Conservation (phyloP, 202 grass and related monocot species). For the Saccharum hybrid region DNA sequence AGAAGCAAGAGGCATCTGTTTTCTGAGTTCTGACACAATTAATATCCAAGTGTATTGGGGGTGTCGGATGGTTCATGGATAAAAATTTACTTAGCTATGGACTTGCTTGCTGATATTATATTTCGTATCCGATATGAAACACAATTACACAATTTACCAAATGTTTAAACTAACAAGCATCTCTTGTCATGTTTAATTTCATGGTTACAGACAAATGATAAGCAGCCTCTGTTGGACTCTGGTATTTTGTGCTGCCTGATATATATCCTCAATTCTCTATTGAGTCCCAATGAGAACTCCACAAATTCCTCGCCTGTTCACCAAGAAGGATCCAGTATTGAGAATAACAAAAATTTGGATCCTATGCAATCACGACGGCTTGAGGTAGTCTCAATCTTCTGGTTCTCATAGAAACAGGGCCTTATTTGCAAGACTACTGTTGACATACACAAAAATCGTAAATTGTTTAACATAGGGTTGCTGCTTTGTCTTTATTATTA, state of each 20-base stretch:
- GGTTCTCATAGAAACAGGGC: constrained; percentile 35
- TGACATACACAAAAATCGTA: constrained; percentile 40
- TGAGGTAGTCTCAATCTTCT: constrained; percentile 67
- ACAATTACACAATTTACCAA: constrained; percentile 1
- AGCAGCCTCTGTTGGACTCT: constrained; percentile 93
- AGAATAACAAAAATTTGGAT: constrained; percentile 62
- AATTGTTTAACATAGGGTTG: constrained; percentile 29
- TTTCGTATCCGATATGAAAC: too few species aligned
- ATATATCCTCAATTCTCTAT: constrained; percentile 90
- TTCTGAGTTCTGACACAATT: too few species aligned
- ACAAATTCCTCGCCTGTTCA: constrained; percentile 48
- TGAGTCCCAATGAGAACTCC: constrained; percentile 67
- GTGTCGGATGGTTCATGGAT: too few species aligned
- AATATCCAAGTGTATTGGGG: too few species aligned
- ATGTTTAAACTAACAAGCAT: constrained; percentile 41
- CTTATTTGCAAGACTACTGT: constrained; percentile 38
- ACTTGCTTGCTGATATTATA: too few species aligned
- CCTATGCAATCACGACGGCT: constrained; percentile 62
- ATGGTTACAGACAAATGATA: constrained; percentile 76
- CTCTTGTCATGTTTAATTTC: constrained; percentile 61
- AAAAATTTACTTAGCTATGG: too few species aligned
- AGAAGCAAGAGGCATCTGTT: too few species aligned
- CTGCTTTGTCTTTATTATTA: constrained; percentile 30
- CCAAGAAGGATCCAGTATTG: constrained; percentile 59
- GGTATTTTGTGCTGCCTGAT: constrained; percentile 97